Evolutionary conservation across 257 asterid species (phyloP).

Genomic region (Buddleja alternifolia): DNA sequence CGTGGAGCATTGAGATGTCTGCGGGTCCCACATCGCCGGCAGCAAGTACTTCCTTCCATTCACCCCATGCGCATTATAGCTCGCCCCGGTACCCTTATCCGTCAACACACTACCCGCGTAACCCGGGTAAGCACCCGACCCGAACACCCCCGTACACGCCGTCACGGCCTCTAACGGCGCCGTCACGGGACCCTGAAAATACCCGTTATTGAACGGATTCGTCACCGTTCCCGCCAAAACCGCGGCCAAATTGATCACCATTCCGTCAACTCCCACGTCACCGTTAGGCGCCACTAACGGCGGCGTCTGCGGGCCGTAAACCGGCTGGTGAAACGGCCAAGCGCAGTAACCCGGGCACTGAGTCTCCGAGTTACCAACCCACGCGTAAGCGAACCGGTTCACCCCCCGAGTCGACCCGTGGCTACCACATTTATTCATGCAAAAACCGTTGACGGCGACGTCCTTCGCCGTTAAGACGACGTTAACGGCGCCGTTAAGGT

Average conservation of each 20-base stretch:
- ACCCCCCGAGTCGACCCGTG: slow-evolving; percentile 70
- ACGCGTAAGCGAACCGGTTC: slow-evolving; percentile 68
- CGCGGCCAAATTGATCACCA: slow-evolving; percentile 75
- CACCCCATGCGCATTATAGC: slow-evolving; percentile 79
- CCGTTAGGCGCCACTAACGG: slow-evolving; percentile 77
- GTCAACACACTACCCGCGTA: slow-evolving; percentile 57
- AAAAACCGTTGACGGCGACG: slow-evolving; percentile 69
- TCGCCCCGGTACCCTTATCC: slow-evolving; percentile 69
- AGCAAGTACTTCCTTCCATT: slow-evolving; percentile 67
- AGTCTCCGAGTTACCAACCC: slow-evolving; percentile 85
- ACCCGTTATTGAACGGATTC: slow-evolving; percentile 76
- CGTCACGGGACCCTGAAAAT: slow-evolving; percentile 79
- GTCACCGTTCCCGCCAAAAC: slow-evolving; percentile 90
- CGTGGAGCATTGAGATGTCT: slow-evolving; percentile 62
- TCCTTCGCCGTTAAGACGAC: slow-evolving; percentile 76
- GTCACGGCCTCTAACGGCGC: slow-evolving; percentile 94
- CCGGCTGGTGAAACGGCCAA: slow-evolving; percentile 90
- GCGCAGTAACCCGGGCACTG: slow-evolving; percentile 92
- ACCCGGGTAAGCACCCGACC: slow-evolving; percentile 87
- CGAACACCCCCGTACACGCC: slow-evolving; percentile 80
- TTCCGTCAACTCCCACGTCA: slow-evolving; percentile 87
- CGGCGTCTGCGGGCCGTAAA: slow-evolving; percentile 82
- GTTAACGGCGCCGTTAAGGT: slow-evolving; percentile 50
- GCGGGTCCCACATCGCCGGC: slow-evolving; percentile 99
- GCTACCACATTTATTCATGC: slow-evolving; percentile 72